These are phyloP conservation scores for Fomes fomentarius DNA, from an alignment of 1,284 basidiomycete genomes.

Conservation along the genomic window DNA sequence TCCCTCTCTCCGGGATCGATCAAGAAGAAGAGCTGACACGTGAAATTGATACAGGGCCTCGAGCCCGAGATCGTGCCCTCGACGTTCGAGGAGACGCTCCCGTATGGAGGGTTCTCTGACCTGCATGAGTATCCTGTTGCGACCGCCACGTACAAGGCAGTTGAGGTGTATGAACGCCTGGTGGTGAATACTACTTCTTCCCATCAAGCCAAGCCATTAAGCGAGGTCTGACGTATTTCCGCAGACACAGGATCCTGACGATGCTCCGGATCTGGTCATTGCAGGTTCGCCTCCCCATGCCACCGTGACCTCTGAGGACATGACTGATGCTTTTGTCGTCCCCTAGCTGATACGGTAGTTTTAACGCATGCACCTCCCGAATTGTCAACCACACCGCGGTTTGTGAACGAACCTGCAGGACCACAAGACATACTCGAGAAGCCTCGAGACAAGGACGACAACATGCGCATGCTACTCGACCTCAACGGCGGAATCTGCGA, in stretches of 20 bases:
- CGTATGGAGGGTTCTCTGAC: constrained; percentile 70
- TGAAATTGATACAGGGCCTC: constrained; percentile 83
- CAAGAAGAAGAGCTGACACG: neutral
- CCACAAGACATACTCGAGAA: constrained; percentile 88
- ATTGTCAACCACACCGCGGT: constrained; percentile 50
- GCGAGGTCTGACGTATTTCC: neutral
- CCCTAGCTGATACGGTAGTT: constrained; percentile 87
- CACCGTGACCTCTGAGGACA: neutral
- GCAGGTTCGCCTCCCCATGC: constrained; percentile 57
- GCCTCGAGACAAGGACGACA: constrained; percentile 80
- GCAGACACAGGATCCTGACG: constrained; percentile 69
- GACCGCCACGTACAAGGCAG: constrained; percentile 90
- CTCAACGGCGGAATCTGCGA: constrained; percentile 86
- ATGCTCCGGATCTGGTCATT: constrained; percentile 94
- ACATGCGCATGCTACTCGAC: constrained; percentile 86
- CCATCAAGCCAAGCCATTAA: too few relatives aligned
- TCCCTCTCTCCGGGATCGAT: too few relatives aligned
- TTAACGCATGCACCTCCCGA: constrained; percentile 74
- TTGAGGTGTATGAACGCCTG: constrained; percentile 90
- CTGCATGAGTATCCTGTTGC: constrained; percentile 93
- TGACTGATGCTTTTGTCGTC: neutral
- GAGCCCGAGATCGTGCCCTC: constrained; percentile 89
- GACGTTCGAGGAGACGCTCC: constrained; percentile 84
- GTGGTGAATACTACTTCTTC: constrained; percentile 75
- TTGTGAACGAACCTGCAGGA: constrained; percentile 47